These are phyloP conservation scores for Chlorella sp. DNA, from an alignment of 139 green algal genomes.

Conservation along the genomic window DNA sequence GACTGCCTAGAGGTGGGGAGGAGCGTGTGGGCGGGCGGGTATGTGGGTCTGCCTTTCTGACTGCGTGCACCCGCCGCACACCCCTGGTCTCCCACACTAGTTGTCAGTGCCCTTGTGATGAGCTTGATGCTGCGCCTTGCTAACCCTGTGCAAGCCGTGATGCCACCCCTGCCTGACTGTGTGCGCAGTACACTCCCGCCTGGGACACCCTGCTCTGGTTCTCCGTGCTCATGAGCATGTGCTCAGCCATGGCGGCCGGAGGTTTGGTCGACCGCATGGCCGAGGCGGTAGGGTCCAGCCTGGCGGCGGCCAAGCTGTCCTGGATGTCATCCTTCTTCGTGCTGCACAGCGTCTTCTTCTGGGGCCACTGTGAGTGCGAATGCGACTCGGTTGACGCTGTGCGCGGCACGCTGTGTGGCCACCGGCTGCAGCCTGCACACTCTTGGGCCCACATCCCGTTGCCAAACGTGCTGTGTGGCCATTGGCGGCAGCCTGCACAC, in stretches of 20 bases:
- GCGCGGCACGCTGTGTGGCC: too few species aligned
- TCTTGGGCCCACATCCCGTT: not conserved
- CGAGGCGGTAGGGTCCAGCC: constrained; percentile 7
- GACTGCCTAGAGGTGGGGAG: constrained; percentile 97
- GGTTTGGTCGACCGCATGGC: constrained; percentile 9
- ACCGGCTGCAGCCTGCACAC: not conserved
- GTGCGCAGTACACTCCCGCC: not conserved
- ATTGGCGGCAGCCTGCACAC: too few species aligned
- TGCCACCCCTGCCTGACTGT: too few species aligned
- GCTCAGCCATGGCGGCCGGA: not conserved
- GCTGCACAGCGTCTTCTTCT: constrained; percentile 83
- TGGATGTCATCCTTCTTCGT: constrained; percentile 75
- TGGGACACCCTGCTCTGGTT: constrained; percentile 9
- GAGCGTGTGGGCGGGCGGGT: constrained; percentile 3
- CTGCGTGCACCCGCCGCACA: too few species aligned
- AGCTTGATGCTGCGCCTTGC: too few species aligned
- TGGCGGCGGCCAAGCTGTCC: constrained; percentile 51
- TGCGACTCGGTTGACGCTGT: too few species aligned
- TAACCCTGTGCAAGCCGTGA: too few species aligned
- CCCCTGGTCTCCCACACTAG: too few species aligned
- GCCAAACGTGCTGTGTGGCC: not conserved
- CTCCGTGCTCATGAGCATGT: constrained; percentile 4
- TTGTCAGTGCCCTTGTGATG: not conserved
- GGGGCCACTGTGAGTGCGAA: constrained; percentile 93
- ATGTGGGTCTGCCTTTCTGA: too few species aligned